A percentile compares a stretch with the other conserved stretches of the same genome.
Evolutionary conservation across 305 asterid species (phyloP).

Genomic region (Solanum hybrid): DNA sequence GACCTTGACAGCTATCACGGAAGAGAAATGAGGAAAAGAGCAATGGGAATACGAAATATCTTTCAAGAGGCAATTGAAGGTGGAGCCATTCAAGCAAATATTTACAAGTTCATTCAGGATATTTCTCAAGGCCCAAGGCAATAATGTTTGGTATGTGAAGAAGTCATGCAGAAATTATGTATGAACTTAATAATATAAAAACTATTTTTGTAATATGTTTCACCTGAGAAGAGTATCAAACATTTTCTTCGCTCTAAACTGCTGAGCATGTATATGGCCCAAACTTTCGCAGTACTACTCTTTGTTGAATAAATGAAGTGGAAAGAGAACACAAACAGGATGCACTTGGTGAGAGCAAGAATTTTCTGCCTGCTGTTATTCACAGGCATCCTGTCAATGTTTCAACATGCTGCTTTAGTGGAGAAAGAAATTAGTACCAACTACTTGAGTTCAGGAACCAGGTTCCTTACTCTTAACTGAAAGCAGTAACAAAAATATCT

Average conservation of each 20-base stretch:
- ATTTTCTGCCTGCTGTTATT: not conserved
- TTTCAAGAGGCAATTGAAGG: not conserved
- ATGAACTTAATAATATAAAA: not conserved
- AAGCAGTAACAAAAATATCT: not conserved
- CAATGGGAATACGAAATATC: not conserved
- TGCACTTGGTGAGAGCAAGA: not conserved
- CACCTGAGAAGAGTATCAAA: not conserved
- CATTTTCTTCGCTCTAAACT: not conserved
- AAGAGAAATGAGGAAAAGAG: no score
- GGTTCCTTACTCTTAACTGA: not conserved
- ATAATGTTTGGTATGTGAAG: not conserved
- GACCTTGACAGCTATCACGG: no score
- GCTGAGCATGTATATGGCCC: no score
- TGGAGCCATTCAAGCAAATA: not conserved
- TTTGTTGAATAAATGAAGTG: not conserved
- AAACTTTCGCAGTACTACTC: no score
- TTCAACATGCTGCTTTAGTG: not conserved
- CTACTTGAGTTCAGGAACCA: not conserved
- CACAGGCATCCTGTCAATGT: not conserved
- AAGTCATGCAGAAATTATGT: not conserved
- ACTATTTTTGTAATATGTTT: not conserved
- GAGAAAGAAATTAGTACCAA: not conserved
- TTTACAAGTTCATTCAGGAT: not conserved
- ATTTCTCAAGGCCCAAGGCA: not conserved
- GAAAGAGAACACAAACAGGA: not conserved